Evolutionary conservation across 768 basidiomycete genomes (phyloP).

Genomic region (Phlebiopsis gigantea): DNA sequence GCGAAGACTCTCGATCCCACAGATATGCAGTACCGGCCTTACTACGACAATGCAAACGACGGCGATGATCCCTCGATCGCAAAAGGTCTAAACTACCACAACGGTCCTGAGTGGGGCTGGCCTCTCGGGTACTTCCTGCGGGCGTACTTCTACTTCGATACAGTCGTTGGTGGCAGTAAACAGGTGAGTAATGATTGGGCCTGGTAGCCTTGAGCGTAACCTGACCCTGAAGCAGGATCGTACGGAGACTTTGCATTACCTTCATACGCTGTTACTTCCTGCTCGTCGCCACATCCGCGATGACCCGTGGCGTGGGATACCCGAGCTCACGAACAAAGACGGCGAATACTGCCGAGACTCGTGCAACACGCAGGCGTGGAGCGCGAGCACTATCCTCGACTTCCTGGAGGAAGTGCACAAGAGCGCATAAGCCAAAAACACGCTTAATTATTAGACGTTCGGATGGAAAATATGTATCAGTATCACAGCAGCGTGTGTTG

Average conservation of each 20-base stretch:
- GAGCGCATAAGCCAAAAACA: not conserved
- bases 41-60: conserved; percentile 94
- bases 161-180: conserved; percentile 57
- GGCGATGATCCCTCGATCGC: conserved; percentile 77
- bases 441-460: not conserved
- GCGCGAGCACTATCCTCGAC: conserved; percentile 86
- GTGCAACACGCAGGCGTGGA: conserved; percentile 96
- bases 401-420: conserved; percentile 74
- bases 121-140: conserved; percentile 93
- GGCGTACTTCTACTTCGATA: conserved; percentile 89
- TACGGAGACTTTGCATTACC: conserved; percentile 68
- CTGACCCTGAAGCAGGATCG: conserved; percentile 43
- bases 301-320: conserved; percentile 91
- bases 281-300: conserved; percentile 69
- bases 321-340: conserved; percentile 86
- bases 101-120: conserved; percentile 96
- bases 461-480: not conserved
- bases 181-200: conserved; percentile 41
- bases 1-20: conserved; percentile 93
- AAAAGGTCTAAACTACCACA: conserved; percentile 94
- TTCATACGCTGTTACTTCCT: conserved; percentile 67
- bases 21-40: conserved; percentile 85
- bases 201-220: not conserved
- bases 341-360: conserved; percentile 83
- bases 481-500: not conserved